Base-by-base conservation (phyloP, 768 basidiomycete genomes). In the Amanita rimosa region DNA sequence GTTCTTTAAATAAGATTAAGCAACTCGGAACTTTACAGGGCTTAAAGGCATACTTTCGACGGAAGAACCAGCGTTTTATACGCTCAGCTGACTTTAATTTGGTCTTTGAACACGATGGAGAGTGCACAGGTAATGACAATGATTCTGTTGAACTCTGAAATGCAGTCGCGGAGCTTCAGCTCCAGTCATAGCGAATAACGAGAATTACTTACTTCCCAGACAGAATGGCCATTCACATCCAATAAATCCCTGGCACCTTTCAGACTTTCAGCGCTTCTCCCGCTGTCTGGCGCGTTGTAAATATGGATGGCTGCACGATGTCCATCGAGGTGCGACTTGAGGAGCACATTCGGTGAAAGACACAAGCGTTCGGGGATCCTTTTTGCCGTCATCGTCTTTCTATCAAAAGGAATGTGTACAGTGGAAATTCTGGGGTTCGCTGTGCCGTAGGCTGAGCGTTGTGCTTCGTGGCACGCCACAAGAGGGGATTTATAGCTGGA, bases 41-140 rank as follows among this genome's bases (percentile, higher is more conserved):
- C 6, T 3, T 27, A 5, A n/a, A 9, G 14, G 4, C 31, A 43
- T 49, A 49, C 48, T 31, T 43, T 49, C 38, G 26, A 27, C 40
- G 48, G 14, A 35, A 26, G 21, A 49, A 49, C 48, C 48, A 42
- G 5, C 22, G 13, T 21, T 33, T 49, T 14, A 49, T 42, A 17
- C 39, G 27, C 19, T 14, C n/a, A 1, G 48, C 9, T 24, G 48
- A 49, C 27, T 49, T 49, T 7, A 40, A 10, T 4, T 5, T 34
- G 11, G 22, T n/a, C 6, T 48, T 19, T 24, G 11, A 6, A 26
- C 13, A 17, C 16, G 10, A 13, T n/a, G 16, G 27, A 9, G 33
- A 26, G 21, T 27, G 21, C 6, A 14, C 16, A 17, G 16, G 2
- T 3, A 35, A 9, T 1, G 35, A 3, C 10, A 33, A 26, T 7